phyloP scores from a whole-genome alignment of 176 grass and related monocot species.

The Alloteropsis semialata region DNA sequence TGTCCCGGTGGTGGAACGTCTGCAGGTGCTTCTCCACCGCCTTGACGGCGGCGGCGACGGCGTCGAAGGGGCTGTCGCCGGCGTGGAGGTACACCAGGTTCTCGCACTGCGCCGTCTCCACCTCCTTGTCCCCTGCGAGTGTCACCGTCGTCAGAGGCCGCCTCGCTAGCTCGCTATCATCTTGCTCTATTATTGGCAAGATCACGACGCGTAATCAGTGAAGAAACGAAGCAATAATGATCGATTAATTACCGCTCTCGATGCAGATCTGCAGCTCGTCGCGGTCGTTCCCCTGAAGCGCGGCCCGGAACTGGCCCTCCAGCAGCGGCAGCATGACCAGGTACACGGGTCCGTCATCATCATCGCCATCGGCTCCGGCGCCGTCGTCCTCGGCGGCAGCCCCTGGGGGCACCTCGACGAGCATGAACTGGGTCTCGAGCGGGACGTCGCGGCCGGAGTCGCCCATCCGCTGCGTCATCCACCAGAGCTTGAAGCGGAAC shows the following conservation, averaged over 20 bases:
- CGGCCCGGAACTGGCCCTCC: slow-evolving; percentile 72
- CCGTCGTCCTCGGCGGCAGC: not conserved
- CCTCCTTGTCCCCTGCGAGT: slow-evolving; percentile 69
- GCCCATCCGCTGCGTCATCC: slow-evolving; percentile 81
- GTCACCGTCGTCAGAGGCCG: no score
- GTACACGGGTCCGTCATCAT: no score
- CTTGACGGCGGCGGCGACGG: slow-evolving; percentile 58
- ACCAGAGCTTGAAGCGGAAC: slow-evolving; percentile 83
- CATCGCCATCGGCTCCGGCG: not conserved
- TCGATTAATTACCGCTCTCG: no score
- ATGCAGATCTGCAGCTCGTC: slow-evolving; percentile 72
- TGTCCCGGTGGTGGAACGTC: slow-evolving; percentile 72
- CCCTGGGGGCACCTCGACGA: slow-evolving; percentile 70
- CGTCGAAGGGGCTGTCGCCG: slow-evolving; percentile 65
- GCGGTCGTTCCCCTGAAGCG: slow-evolving; percentile 63
- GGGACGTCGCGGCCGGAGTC: slow-evolving; percentile 60
- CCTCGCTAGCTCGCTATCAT: no score
- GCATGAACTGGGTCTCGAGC: slow-evolving; percentile 89
- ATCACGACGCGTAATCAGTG: no score
- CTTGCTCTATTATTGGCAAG: no score
- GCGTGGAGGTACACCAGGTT: slow-evolving; percentile 68
- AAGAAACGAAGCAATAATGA: no score
- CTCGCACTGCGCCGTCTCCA: slow-evolving; percentile 48
- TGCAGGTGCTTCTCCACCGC: slow-evolving; percentile 70
- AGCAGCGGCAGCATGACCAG: slow-evolving; percentile 77